Conservation (phyloP, 768 basidiomycete species). For the Roridomyces roridus region DNA sequence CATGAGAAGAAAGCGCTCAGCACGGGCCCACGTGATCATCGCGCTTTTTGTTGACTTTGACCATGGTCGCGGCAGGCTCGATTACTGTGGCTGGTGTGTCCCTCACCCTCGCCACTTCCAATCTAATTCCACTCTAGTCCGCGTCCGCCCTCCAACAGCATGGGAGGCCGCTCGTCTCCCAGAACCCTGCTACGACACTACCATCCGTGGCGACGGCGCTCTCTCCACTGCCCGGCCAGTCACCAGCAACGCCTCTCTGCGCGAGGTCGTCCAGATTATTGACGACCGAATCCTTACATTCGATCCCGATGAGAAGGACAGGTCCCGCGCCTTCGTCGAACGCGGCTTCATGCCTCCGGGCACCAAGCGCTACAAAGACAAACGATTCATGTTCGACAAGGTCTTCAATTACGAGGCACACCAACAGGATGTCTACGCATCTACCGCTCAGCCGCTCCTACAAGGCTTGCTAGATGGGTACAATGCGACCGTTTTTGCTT, state of each 20-base stretch:
- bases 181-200: constrained; percentile 70
- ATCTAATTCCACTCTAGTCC: constrained; percentile 59
- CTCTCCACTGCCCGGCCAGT: constrained; percentile 72
- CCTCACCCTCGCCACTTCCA: constrained; percentile 18
- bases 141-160: constrained; percentile 85
- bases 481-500: constrained; percentile 98
- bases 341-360: constrained; percentile 86
- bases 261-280: constrained; percentile 85
- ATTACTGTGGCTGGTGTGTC: constrained; percentile 83
- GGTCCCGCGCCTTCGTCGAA: constrained; percentile 78
- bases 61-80: constrained; percentile 85
- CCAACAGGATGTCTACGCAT: constrained; percentile 88
- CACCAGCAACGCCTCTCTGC: constrained; percentile 61
- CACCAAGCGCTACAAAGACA: constrained; percentile 95
- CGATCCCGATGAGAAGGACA: constrained; percentile 92
- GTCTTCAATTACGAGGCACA: constrained; percentile 84
- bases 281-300: constrained; percentile 96
- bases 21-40: constrained; percentile 37
- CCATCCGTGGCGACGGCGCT: constrained; percentile 84
- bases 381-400: constrained; percentile 95
- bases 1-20: constrained; percentile 1
- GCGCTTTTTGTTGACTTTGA: constrained; percentile 7
- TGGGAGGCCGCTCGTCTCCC: constrained; percentile 89
- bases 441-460: constrained; percentile 86
- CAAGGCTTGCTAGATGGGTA: constrained; percentile 89